Evolutionary conservation across 371 early-diverging fungal genomes (phyloP), one percentile per base, ranked within the genome.

Genomic region (Mortierella sp.): DNA sequence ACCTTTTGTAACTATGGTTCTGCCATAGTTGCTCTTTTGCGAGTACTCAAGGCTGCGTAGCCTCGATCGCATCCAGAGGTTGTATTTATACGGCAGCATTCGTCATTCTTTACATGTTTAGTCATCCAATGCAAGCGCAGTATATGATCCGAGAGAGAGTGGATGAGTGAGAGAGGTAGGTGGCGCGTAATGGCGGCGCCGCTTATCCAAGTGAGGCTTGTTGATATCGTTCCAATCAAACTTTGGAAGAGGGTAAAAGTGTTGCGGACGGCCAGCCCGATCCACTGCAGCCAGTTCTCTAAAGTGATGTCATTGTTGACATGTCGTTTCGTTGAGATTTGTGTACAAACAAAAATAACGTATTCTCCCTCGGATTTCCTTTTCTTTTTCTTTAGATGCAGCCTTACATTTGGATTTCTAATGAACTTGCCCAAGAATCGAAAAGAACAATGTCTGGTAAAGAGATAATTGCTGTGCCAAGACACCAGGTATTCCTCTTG

Each of bases 221-320:
- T 51, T 51, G 45, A 6, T 35, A 35, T 15, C 43, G 47, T 47
- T 47, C n/a, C n/a, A 47, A 53, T 53, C 28, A 15, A 53, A 53
- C 5, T 7, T 19, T n/a, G 49, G 49, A n/a, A 49, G 19, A 49
- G 49, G 49, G n/a, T 49, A 49, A 49, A 49, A 15, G 22, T 49
- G 49, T 3, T 49, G 49, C 49, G 49, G 49, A 49, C 19, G 15
- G 49, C n/a, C 3, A 45, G 23, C 5, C 23, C 23, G n/a, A 51
- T 51, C 51, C 51, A 23, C 53, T 12, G 53, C 10, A 7, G 47
- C 47, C 8, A 17, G 1, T n/a, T 47, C 17, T n/a, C n/a, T 47
- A n/a, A 53, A 23, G 19, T 28, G 29, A 53, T 53, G 53, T 23
- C 53, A 53, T 53, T 53, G 53, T 29, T 53, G 47, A 47, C n/a